These are phyloP conservation scores for Butyriboletus loyo DNA, from an alignment of 768 basidiomycete genomes.

Conservation along the genomic window DNA sequence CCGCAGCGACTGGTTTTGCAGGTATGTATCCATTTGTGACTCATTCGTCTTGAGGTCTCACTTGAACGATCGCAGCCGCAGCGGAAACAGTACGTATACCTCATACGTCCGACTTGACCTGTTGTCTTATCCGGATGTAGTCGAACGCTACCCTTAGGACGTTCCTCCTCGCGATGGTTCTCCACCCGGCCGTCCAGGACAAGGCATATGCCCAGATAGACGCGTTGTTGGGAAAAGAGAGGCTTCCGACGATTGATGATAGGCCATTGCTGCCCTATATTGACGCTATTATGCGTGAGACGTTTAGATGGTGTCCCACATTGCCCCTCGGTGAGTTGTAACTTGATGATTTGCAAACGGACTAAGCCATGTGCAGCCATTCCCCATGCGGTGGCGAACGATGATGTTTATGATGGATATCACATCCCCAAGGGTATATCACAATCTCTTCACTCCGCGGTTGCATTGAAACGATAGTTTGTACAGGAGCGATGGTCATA, in stretches of 20 bases:
- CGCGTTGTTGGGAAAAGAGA: slow-evolving; percentile 16
- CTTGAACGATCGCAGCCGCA: slow-evolving; percentile 1
- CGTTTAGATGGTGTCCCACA: slow-evolving; percentile 15
- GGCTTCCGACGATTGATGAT: slow-evolving; percentile 18
- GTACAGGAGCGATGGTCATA: slow-evolving; percentile 21
- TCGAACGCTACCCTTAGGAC: slow-evolving; percentile 3
- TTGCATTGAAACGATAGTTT: neutral
- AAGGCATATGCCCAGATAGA: slow-evolving; percentile 16
- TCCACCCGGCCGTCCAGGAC: slow-evolving; percentile 18
- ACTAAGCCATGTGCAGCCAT: slow-evolving; percentile 11
- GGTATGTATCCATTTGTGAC: neutral
- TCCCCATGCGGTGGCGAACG: slow-evolving; percentile 6
- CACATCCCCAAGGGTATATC: slow-evolving; percentile 3
- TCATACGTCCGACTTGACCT: neutral
- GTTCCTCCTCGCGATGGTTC: slow-evolving; percentile 16
- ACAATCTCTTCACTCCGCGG: neutral
- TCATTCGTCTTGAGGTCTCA: neutral
- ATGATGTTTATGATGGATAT: slow-evolving; percentile 21
- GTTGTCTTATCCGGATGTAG: slow-evolving; percentile 1
- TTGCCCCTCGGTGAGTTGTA: slow-evolving; percentile 14
- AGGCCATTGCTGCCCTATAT: slow-evolving; percentile 33
- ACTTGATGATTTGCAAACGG: neutral
- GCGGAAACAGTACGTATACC: slow-evolving; percentile 13
- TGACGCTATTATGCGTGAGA: slow-evolving; percentile 37
- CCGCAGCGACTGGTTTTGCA: slow-evolving; percentile 15